A percentile compares a stretch with the other conserved stretches of the same genome.
Evolutionary conservation across 2,329 filamentous ascomycete species (phyloP).

Genomic region (Verticillium albo-atrum): DNA sequence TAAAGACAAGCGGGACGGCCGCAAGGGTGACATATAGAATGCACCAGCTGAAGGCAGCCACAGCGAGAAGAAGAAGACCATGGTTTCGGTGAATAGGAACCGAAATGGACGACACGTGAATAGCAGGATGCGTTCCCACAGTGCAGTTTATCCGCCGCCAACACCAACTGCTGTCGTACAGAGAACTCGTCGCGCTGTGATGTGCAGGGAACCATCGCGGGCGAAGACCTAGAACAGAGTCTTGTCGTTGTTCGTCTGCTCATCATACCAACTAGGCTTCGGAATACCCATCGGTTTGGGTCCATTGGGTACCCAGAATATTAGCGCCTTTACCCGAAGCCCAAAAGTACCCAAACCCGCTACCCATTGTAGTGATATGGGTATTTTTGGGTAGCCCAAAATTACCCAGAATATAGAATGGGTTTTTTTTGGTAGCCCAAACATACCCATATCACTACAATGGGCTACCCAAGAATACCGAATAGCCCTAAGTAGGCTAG

Average conservation of each 20-base stretch:
- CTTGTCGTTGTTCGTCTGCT: constrained; percentile 49
- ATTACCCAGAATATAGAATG: too few relatives aligned
- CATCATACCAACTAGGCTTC: too few relatives aligned
- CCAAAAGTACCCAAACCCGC: too few relatives aligned
- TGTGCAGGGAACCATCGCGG: background rate
- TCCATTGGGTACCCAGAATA: too few relatives aligned
- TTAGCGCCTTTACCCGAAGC: too few relatives aligned
- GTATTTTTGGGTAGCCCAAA: too few relatives aligned
- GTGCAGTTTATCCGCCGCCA: constrained; percentile 68
- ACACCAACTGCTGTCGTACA: constrained; percentile 47
- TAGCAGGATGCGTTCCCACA: constrained; percentile 65
- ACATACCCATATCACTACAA: too few relatives aligned
- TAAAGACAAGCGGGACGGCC: constrained; percentile 75
- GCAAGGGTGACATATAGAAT: constrained; percentile 82
- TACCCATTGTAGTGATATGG: too few relatives aligned
- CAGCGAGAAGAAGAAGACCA: constrained; percentile 81
- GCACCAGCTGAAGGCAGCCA: constrained; percentile 89
- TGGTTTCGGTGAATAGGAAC: constrained; percentile 69
- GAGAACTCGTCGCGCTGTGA: background rate
- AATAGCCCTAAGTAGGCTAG: too few relatives aligned
- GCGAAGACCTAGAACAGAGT: background rate
- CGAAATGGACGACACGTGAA: constrained; percentile 76
- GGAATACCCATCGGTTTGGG: too few relatives aligned
- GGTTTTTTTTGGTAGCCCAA: too few relatives aligned
- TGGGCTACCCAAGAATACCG: too few relatives aligned